Conservation (phyloP, 1,284 basidiomycete species). For the Sanghuangporus weigelae region DNA sequence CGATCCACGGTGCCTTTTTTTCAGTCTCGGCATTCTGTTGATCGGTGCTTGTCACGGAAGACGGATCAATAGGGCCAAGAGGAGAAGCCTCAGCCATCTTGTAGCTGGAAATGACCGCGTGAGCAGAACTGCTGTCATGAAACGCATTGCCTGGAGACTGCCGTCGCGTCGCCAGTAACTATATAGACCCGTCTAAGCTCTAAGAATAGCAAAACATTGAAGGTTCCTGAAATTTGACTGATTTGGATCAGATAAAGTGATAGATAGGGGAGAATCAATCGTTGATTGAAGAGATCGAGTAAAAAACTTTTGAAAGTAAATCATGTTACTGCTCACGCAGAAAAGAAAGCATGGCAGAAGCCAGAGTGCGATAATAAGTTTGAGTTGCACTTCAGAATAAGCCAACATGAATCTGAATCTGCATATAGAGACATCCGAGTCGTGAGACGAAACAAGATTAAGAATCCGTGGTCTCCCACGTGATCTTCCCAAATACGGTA, state of each 20-base stretch:
- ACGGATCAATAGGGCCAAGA: slow-evolving; percentile 51
- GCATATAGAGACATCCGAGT: no score
- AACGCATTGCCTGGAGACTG: neutral
- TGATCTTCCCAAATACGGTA: neutral
- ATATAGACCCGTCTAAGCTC: neutral
- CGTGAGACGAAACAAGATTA: neutral
- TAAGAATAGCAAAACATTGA: neutral
- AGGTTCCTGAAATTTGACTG: neutral
- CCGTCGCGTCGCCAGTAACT: neutral
- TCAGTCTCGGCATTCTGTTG: slow-evolving; percentile 39
- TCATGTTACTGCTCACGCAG: no score
- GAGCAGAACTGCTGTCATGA: neutral
- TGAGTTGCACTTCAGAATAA: neutral
- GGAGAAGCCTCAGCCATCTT: slow-evolving; percentile 30
- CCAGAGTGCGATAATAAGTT: neutral
- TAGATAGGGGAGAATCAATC: neutral
- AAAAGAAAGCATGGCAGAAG: no score
- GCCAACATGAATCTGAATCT: no score
- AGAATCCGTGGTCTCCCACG: neutral
- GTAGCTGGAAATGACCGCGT: neutral
- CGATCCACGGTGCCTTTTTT: slow-evolving; percentile 55
- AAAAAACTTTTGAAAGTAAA: no score
- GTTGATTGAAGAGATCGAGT: neutral
- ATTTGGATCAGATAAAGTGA: neutral
- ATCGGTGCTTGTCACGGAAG: slow-evolving; percentile 32